Conservation (phyloP, 1,139 yeast species). For the Spathaspora sp. region DNA sequence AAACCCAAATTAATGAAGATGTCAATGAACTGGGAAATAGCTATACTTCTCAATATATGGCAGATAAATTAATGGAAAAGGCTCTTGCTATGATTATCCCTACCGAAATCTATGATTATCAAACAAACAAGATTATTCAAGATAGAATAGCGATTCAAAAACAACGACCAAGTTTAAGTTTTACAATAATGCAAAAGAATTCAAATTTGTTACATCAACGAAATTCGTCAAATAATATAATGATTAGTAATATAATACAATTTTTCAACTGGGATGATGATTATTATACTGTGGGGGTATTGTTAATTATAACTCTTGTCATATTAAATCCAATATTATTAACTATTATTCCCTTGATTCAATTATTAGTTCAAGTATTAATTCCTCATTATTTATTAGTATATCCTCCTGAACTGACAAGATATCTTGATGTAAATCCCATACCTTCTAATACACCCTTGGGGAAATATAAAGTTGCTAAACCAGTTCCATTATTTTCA, state of each 20-base stretch:
- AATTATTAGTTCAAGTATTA: conserved; percentile 55
- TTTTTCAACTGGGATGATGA: conserved; percentile 68
- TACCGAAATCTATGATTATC: conserved; percentile 39
- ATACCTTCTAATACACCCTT: conserved; percentile 57
- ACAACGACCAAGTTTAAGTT: conserved; percentile 65
- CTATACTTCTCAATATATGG: conserved; percentile 35
- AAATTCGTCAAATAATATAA: conserved; percentile 57
- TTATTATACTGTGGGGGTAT: conserved; percentile 57
- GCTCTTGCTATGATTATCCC: conserved; percentile 72
- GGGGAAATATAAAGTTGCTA: conserved; percentile 51
- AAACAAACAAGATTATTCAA: conserved; percentile 35
- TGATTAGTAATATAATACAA: conserved; percentile 54
- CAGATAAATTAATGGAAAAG: conserved; percentile 72
- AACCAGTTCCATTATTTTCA: conserved; percentile 77
- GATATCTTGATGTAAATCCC: conserved; percentile 41
- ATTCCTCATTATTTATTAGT: conserved; percentile 64
- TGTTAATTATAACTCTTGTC: conserved; percentile 55
- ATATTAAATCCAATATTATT: conserved; percentile 63
- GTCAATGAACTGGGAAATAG: neutral
- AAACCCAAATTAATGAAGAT: conserved; percentile 5
- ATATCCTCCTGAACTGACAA: conserved; percentile 37
- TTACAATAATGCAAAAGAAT: conserved; percentile 69
- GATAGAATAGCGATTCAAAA: conserved; percentile 59
- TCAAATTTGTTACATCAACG: conserved; percentile 66
- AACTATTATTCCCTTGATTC: conserved; percentile 53